These are phyloP conservation scores for Apiospora kogelbergensis DNA, from an alignment of 2,329 filamentous ascomycete species.

Conservation along the genomic window DNA sequence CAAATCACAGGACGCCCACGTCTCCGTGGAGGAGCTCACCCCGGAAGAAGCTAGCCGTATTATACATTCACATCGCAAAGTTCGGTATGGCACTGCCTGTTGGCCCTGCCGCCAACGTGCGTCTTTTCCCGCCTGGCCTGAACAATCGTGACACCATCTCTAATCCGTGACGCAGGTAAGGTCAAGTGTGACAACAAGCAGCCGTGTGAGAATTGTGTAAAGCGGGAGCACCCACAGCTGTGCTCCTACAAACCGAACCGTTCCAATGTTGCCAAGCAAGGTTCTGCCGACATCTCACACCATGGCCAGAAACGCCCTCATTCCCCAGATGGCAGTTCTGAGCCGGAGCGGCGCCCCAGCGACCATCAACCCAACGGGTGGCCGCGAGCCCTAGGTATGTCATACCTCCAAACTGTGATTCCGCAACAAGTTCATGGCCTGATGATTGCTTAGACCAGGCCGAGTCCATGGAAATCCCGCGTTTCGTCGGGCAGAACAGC, in stretches of 20 bases:
- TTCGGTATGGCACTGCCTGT: conserved; percentile 68
- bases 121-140: neutral
- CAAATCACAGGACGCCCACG: conserved; percentile 30
- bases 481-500: conserved; percentile 67
- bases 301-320: conserved; percentile 40
- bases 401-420: neutral
- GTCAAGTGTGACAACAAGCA: conserved; percentile 70
- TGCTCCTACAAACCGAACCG: conserved; percentile 68
- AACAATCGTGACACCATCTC: neutral
- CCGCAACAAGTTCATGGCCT: neutral
- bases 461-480: conserved; percentile 24
- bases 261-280: conserved; percentile 35
- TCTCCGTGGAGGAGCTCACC: conserved; percentile 56
- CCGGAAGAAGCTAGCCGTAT: conserved; percentile 67
- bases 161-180: conserved; percentile 36
- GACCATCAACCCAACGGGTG: conserved; percentile 33
- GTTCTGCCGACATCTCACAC: conserved; percentile 27
- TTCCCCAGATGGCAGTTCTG: conserved; percentile 40
- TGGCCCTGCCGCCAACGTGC: conserved; percentile 64
- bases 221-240: conserved; percentile 62
- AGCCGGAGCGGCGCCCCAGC: conserved; percentile 38
- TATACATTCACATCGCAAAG: conserved; percentile 68
- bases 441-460: conserved; percentile 6
- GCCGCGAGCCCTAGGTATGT: conserved; percentile 32
- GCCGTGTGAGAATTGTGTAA: conserved; percentile 68